phyloP scores from a whole-genome alignment of 345 rosid species.

The Anacardium occidentale region DNA sequence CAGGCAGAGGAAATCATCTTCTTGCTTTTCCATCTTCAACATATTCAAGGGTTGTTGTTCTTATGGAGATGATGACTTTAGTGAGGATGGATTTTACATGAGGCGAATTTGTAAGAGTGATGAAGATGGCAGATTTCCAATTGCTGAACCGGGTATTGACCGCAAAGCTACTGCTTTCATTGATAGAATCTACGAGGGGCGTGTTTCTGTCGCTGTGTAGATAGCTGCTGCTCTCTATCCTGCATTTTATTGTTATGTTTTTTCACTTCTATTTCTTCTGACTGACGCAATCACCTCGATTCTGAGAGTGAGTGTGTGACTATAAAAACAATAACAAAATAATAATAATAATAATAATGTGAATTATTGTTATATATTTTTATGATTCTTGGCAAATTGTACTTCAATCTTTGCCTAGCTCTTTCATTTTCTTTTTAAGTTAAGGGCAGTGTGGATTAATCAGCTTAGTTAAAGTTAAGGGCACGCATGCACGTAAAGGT shows the following conservation, averaged over 20 bases:
- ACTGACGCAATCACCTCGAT: not conserved
- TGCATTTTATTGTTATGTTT: not conserved
- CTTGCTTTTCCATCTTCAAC: conserved; percentile 35
- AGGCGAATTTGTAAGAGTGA: conserved; percentile 56
- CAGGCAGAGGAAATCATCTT: conserved; percentile 43
- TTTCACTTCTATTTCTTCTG: not conserved
- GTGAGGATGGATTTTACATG: conserved; percentile 51
- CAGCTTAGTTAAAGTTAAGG: no score
- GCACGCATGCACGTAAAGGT: no score
- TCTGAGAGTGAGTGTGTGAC: not conserved
- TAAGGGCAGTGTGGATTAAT: no score
- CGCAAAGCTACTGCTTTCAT: conserved; percentile 72
- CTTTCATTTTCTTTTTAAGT: no score
- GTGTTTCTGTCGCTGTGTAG: conserved; percentile 41
- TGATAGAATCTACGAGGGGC: conserved; percentile 52
- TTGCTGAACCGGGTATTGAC: conserved; percentile 79
- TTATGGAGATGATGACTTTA: conserved; percentile 38
- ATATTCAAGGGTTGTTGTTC: conserved; percentile 66
- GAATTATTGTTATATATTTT: not conserved
- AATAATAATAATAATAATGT: no score
- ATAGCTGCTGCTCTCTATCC: not conserved
- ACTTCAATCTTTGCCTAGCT: no score
- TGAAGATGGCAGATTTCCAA: conserved; percentile 69
- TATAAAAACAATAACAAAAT: no score
- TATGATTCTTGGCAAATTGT: no score